These are phyloP conservation scores for Zoysia pacifica DNA, from an alignment of 176 grass and related monocot genomes.

Conservation along the genomic window DNA sequence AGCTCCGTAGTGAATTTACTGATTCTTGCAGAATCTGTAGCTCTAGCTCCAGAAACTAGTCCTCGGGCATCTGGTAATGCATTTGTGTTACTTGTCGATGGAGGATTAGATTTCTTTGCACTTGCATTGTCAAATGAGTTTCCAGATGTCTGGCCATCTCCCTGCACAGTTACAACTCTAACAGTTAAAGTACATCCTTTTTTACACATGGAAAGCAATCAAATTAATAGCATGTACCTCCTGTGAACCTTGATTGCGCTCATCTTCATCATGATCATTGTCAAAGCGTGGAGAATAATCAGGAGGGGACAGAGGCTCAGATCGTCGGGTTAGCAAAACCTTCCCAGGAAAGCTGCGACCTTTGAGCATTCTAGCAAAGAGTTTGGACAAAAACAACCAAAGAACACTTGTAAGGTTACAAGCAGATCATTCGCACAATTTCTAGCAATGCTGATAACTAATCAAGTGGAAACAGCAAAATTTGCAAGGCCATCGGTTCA, in stretches of 20 bases:
- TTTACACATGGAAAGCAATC: conserved; percentile 31
- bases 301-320: conserved; percentile 64
- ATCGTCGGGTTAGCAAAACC: conserved; percentile 62
- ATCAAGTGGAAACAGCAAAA: neutral
- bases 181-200: neutral
- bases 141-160: conserved; percentile 49
- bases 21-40: conserved; percentile 91
- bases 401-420: conserved; percentile 4
- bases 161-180: conserved; percentile 40
- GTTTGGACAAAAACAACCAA: neutral
- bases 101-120: conserved; percentile 57
- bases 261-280: conserved; percentile 51
- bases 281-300: conserved; percentile 47
- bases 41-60: conserved; percentile 84
- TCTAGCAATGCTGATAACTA: neutral
- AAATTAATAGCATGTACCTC: conserved; percentile 50
- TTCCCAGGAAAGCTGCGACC: conserved; percentile 93
- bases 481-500: neutral
- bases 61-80: conserved; percentile 69
- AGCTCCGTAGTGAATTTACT: conserved; percentile 82
- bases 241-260: conserved; percentile 46
- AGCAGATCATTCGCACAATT: neutral
- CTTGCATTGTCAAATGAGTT: conserved; percentile 39
- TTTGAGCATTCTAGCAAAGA: conserved; percentile 73
- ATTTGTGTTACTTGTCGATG: conserved; percentile 56